These are phyloP conservation scores for Candida tetrigidarum DNA, from an alignment of 1,139 yeast genomes.

Conservation along the genomic window DNA sequence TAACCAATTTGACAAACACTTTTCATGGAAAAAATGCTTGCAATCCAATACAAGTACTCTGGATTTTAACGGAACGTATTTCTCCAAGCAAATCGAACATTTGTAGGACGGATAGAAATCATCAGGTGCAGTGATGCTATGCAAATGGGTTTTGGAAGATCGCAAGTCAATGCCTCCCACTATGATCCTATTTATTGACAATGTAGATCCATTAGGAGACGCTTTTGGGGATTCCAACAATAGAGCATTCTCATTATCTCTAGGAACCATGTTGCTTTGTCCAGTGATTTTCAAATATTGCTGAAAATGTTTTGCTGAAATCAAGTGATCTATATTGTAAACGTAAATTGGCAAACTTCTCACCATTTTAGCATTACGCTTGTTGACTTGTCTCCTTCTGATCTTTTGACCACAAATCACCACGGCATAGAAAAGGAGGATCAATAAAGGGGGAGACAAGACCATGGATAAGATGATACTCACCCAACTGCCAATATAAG, in stretches of 20 bases:
- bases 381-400: constrained; percentile 31
- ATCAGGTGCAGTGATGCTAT: constrained; percentile 34
- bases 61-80: constrained; percentile 40
- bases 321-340: constrained; percentile 41
- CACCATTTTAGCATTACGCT: constrained; percentile 39
- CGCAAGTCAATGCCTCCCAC: constrained; percentile 40
- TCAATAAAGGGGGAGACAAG: constrained; percentile 48
- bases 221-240: constrained; percentile 17
- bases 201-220: constrained; percentile 24
- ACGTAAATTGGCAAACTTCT: constrained; percentile 43
- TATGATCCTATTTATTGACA: constrained; percentile 24
- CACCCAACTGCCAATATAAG: constrained; percentile 45
- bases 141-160: constrained; percentile 22
- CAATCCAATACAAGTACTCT: constrained; percentile 47
- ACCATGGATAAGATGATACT: constrained; percentile 45
- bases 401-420: constrained; percentile 37
- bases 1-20: constrained; percentile 50
- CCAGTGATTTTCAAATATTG: constrained; percentile 32
- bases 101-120: constrained; percentile 47
- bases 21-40: constrained; percentile 49
- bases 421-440: constrained; percentile 37
- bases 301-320: constrained; percentile 29
- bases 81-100: constrained; percentile 52
- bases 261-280: constrained; percentile 21
- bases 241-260: constrained; percentile 13